Evolutionary conservation across 352 stramenopile genomes (phyloP), one percentile per base, ranked within the genome.

Genomic region (Pythium volutum): DNA sequence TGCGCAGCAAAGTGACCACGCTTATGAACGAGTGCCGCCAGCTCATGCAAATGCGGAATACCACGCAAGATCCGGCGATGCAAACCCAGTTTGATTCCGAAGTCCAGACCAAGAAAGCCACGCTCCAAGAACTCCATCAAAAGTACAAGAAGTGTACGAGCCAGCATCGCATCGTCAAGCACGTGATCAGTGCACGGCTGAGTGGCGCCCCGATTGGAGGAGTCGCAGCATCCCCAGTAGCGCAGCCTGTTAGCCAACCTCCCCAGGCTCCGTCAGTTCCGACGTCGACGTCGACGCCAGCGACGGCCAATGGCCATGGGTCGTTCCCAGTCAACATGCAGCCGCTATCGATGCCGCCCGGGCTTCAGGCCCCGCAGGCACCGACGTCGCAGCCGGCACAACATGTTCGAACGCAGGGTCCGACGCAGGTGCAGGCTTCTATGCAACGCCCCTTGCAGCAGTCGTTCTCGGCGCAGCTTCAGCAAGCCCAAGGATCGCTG

Each of bases 21-120:
- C 84, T 91, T 48, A 84, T 91, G 79, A 90, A 91, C 55, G 86
- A 95, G 59, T 90, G 79, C 38, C 75, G 81, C 2, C 84, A 95
- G 62, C 59, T 93, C 38, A 62, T 95, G 56, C 83, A 95, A 39
- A 68, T 83, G 38, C 79, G 79, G 12, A 90, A 89, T 46, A 87
- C 78, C 45, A 90, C 78, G 7, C 77, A 89, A 68, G 82, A 95
- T 57, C 61, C 71, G 31, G 72, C 62, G 11, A 68, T 80, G 27
- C 85, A 89, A 51, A 69, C 62, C 3, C 73, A 89, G 36, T 85
- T 88, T 48, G 81, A 95, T 66, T 61, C 67, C 9, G 74, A 90
- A 67, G 83, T 89, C 20, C 79, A 87, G 46, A 79, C 87, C 36
- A 91, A 91, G 66, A 79, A 76, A 23, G 59, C 74, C 22, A 81